Base-by-base conservation (phyloP, 192 early-diverging fungal species). In the Backusella parvicylindrica region DNA sequence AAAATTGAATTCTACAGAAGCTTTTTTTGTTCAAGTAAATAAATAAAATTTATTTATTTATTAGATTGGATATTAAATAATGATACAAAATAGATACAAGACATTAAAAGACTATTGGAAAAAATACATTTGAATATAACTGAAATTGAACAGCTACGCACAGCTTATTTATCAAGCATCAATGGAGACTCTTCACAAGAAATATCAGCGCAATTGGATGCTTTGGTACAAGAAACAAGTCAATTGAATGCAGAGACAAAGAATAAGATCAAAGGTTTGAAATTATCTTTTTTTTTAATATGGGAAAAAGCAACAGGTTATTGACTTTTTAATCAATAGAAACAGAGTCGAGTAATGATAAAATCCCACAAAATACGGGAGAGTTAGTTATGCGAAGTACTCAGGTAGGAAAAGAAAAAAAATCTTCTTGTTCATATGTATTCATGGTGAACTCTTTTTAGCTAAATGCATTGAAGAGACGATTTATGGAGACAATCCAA, bases 401-500 rank as follows among this genome's bases (percentile, higher is more conserved):
- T 23, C 71, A 63, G 8, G 56, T 72, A 38, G 0, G 33, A 12
- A 21, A 28, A 9, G 23, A 23, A 41, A 71, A 79, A 37, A 60
- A 56, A 37, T 56, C 38, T 60, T 75, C 23, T 32, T 79, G 67
- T 13, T 70, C 75, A 31, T 64, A 77, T 28, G 75, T 77, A n/a
- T n/a, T n/a, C n/a, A n/a, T n/a, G n/a, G n/a, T n/a, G n/a, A n/a
- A 38, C 71, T 77, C 63, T 66, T 85, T 18, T 53, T 82, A 89
- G 79, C 79, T 82, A 15, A 75, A 63, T 15, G 64, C 83, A 12
- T 30, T 89, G 32, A 87, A 83, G 47, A 84, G 88, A 72, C 87
- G 83, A 64, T 90, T 90, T 50, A 68, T 86, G 81, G 86, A 87
- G 8, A 76, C 84, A n/a, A 86, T 91, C 84, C 88, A 86, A 40